Percentiles rank a stretch among this genome's conserved stretches.
Evolutionary conservation across 2,329 filamentous ascomycete species (phyloP).

Genomic region (Fusarium sp.): DNA sequence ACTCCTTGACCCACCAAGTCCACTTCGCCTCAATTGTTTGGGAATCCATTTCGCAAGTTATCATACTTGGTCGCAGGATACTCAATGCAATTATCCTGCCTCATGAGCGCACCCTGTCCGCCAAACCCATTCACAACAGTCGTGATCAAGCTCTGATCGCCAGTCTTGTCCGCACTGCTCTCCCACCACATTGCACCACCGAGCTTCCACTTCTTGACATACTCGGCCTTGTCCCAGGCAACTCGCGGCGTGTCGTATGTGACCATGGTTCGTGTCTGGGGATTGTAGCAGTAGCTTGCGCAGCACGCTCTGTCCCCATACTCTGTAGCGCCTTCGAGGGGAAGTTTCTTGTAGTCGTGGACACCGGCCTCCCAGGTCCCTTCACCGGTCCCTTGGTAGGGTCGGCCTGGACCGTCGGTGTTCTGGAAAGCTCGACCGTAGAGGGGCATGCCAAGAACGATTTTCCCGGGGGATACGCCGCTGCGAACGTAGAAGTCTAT

Average conservation of each 20-base stretch:
- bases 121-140: constrained; percentile 71
- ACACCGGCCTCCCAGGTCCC: constrained; percentile 88
- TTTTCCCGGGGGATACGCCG: constrained; percentile 74
- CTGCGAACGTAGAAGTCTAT: constrained; percentile 74
- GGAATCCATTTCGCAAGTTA: constrained; percentile 70
- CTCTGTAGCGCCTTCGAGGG: constrained; percentile 73
- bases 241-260: constrained; percentile 80
- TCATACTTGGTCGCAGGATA: constrained; percentile 77
- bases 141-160: constrained; percentile 73
- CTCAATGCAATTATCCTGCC: constrained; percentile 66
- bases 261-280: constrained; percentile 71
- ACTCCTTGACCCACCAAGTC: neutral
- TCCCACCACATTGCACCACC: constrained; percentile 99
- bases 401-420: constrained; percentile 77
- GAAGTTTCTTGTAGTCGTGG: constrained; percentile 89
- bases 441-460: constrained; percentile 90
- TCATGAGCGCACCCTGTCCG: constrained; percentile 60
- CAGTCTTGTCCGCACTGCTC: constrained; percentile 78
- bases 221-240: constrained; percentile 76
- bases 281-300: constrained; percentile 83
- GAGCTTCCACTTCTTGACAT: constrained; percentile 72
- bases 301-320: constrained; percentile 69
- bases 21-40: constrained; percentile 51
- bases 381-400: constrained; percentile 77
- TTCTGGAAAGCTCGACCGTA: constrained; percentile 88